Conservation (phyloP, 129 eudicot genomes). For the Saposhnikovia divaricata region DNA sequence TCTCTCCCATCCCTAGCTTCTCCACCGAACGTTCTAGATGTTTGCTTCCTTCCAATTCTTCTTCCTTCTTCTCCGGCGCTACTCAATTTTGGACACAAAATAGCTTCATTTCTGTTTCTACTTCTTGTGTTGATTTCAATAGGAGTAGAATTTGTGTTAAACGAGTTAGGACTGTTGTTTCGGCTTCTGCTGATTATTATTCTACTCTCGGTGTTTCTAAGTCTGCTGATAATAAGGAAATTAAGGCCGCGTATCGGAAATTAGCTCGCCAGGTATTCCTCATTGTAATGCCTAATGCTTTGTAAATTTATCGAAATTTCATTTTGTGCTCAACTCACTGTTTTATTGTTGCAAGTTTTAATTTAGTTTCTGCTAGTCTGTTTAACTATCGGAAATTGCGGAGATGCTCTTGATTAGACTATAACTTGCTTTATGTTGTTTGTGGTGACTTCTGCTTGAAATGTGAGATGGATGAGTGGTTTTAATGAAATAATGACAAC, state of each 20-base stretch:
- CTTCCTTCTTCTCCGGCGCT: slow-evolving; percentile 49
- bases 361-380: neutral
- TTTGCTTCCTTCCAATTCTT: slow-evolving; percentile 28
- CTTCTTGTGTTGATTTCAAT: slow-evolving; percentile 25
- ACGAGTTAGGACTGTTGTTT: slow-evolving; percentile 40
- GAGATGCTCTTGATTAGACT: neutral
- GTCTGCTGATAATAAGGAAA: slow-evolving; percentile 66
- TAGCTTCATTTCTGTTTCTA: slow-evolving; percentile 17
- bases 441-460: neutral
- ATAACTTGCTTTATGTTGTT: neutral
- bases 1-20: slow-evolving; percentile 41
- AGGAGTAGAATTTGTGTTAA: slow-evolving; percentile 28
- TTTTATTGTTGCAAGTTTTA: neutral
- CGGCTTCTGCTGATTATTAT: slow-evolving; percentile 86
- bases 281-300: neutral
- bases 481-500: neutral
- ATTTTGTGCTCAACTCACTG: neutral
- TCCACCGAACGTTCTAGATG: slow-evolving; percentile 29
- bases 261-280: slow-evolving; percentile 80
- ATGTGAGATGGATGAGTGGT: neutral
- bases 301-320: neutral
- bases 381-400: neutral
- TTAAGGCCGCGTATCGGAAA: slow-evolving; percentile 86
- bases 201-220: slow-evolving; percentile 89
- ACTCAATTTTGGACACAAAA: slow-evolving; percentile 14